Conservation (phyloP, 108 stramenopile genomes). For the Skeletonema potamos region DNA sequence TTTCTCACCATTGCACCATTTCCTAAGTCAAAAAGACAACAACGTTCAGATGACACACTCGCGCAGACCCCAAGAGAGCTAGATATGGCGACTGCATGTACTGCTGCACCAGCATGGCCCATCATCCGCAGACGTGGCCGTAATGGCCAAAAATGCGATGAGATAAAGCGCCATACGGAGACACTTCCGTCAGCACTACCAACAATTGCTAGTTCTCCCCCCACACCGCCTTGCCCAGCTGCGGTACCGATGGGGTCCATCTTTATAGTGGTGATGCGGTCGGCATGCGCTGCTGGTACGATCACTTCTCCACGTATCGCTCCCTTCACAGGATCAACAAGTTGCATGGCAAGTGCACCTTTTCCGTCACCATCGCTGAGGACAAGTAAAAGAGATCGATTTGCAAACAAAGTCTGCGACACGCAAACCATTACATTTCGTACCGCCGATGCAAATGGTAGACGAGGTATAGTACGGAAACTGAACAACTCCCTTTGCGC, state of each 20-base stretch:
- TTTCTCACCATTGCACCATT: conserved; percentile 80
- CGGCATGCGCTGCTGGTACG: conserved; percentile 70
- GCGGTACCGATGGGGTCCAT: conserved; percentile 87
- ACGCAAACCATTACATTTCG: conserved; percentile 41
- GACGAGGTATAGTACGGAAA: conserved; percentile 79
- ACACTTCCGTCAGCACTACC: conserved; percentile 82
- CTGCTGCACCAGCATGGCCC: conserved; percentile 70
- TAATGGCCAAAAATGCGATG: conserved; percentile 83
- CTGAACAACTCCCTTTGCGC: conserved; percentile 85
- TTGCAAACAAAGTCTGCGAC: conserved; percentile 88
- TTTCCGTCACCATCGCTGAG: conserved; percentile 83
- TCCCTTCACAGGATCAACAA: conserved; percentile 84
- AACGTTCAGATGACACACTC: conserved; percentile 64
- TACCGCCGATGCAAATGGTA: conserved; percentile 52
- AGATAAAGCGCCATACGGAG: conserved; percentile 86
- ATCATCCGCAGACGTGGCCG: conserved; percentile 69
- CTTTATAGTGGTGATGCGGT: conserved; percentile 71
- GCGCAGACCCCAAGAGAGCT: conserved; percentile 75
- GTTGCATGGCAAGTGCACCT: conserved; percentile 82
- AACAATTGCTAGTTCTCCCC: conserved; percentile 86
- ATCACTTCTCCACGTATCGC: conserved; percentile 71
- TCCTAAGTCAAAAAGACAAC: conserved; percentile 79
- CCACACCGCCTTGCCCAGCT: conserved; percentile 82
- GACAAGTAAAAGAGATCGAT: conserved; percentile 72
- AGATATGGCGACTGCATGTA: conserved; percentile 68